phyloP scores from a whole-genome alignment of 169 alveolate genomes.

The Plasmodium inui region DNA sequence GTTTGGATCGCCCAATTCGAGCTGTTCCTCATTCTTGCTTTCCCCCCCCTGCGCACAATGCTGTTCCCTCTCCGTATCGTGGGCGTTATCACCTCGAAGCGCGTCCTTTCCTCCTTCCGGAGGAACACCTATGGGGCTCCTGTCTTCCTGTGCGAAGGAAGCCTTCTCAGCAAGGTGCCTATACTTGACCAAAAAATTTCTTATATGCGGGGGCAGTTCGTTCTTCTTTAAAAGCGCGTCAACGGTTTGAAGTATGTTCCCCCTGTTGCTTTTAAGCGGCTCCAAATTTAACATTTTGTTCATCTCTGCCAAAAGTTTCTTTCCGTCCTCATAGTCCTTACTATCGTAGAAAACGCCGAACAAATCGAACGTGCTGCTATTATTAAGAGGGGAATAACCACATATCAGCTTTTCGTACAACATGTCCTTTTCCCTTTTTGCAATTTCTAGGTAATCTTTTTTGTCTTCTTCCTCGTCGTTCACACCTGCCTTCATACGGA shows the following conservation, averaged over 20 bases:
- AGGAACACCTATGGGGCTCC: not conserved
- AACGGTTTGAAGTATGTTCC: constrained; percentile 29
- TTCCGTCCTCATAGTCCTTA: constrained; percentile 39
- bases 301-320: constrained; percentile 32
- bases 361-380: constrained; percentile 58
- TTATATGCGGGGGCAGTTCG: constrained; percentile 38
- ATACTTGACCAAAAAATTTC: constrained; percentile 67
- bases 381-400: constrained; percentile 26
- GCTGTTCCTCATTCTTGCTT: not conserved
- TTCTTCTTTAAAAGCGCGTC: constrained; percentile 65
- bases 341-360: constrained; percentile 73
- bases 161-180: constrained; percentile 33
- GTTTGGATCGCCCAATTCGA: not conserved
- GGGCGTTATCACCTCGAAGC: not conserved
- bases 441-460: constrained; percentile 57
- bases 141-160: not conserved
- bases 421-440: constrained; percentile 62
- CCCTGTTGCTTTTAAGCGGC: constrained; percentile 70
- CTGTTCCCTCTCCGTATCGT: not conserved
- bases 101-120: not conserved
- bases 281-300: constrained; percentile 58
- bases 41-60: not conserved
- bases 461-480: constrained; percentile 14
- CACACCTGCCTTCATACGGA: not conserved
- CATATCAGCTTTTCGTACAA: constrained; percentile 35